These are phyloP conservation scores for Thraustotheca clavata DNA, from an alignment of 352 stramenopile species.

Conservation along the genomic window DNA sequence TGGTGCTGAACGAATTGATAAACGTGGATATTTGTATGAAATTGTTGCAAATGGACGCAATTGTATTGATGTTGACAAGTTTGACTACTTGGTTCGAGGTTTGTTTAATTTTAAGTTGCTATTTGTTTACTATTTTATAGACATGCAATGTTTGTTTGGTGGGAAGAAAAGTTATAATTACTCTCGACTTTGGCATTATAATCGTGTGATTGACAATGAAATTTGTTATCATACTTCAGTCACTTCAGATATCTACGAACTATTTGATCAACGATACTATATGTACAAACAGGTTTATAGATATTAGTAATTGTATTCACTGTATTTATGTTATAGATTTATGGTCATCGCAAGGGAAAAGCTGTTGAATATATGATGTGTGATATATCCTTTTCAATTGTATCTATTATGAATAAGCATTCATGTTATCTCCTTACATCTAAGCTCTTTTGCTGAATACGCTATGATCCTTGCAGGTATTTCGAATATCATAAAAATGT, in stretches of 20 bases:
- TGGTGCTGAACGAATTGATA: conserved; percentile 38
- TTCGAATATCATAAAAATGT: background rate
- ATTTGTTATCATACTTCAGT: conserved; percentile 87
- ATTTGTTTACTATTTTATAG: conserved; percentile 9
- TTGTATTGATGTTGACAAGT: conserved; percentile 90
- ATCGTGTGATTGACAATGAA: conserved; percentile 75
- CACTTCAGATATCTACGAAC: conserved; percentile 80
- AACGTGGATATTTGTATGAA: conserved; percentile 79
- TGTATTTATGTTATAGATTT: conserved; percentile 37
- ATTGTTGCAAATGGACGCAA: conserved; percentile 88
- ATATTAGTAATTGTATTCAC: background rate
- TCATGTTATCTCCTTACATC: background rate
- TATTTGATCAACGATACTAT: conserved; percentile 84
- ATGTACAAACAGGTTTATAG: conserved; percentile 82
- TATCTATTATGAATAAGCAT: too few species aligned
- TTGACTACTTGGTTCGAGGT: conserved; percentile 78
- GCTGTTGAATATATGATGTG: conserved; percentile 88
- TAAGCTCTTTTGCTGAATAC: too few species aligned
- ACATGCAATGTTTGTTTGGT: conserved; percentile 82
- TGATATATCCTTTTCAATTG: conserved; percentile 27
- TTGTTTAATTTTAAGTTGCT: background rate
- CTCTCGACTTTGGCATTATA: conserved; percentile 68
- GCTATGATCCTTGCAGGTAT: conserved; percentile 59
- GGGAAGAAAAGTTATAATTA: conserved; percentile 73
- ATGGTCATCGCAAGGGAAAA: conserved; percentile 85